phyloP scores from a whole-genome alignment of 192 early-diverging fungal species.

The Coemansia sp. region DNA sequence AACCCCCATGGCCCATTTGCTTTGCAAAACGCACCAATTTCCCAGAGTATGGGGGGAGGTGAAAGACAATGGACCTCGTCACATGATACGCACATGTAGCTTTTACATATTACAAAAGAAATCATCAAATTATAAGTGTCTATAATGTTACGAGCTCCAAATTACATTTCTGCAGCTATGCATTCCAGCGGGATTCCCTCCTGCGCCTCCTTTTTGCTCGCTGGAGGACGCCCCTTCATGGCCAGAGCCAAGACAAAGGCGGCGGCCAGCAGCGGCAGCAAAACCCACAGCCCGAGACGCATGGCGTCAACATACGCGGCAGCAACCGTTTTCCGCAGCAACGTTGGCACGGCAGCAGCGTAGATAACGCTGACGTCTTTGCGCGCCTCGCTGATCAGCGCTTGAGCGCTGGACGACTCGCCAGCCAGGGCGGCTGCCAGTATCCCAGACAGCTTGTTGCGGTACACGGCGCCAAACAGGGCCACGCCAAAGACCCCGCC shows the following conservation, averaged over 20 bases:
- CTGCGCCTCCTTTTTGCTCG: not conserved
- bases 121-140: too few relatives aligned
- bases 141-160: too few relatives aligned
- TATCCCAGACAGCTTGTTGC: conserved; percentile 54
- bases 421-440: conserved; percentile 13
- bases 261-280: conserved; percentile 49
- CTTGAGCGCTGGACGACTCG: conserved; percentile 31
- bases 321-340: conserved; percentile 38
- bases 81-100: too few relatives aligned
- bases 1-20: too few relatives aligned
- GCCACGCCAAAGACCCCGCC: conserved; percentile 64
- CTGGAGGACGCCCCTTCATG: conserved; percentile 14
- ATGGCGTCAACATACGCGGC: conserved; percentile 54
- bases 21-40: too few relatives aligned
- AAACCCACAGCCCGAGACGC: conserved; percentile 44
- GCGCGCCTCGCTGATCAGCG: conserved; percentile 51
- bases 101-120: too few relatives aligned
- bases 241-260: conserved; percentile 52
- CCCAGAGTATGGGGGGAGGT: too few relatives aligned
- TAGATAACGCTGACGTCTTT: conserved; percentile 45
- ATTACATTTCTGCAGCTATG: too few relatives aligned
- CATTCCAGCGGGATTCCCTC: too few relatives aligned
- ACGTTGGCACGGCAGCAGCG: conserved; percentile 23
- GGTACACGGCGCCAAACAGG: conserved; percentile 57
- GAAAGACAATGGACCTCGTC: too few relatives aligned